A percentile compares a stretch with the other conserved stretches of the same genome.
Evolutionary conservation across 2,329 filamentous ascomycete genomes (phyloP).

Genomic region (Ciborinia camelliae): DNA sequence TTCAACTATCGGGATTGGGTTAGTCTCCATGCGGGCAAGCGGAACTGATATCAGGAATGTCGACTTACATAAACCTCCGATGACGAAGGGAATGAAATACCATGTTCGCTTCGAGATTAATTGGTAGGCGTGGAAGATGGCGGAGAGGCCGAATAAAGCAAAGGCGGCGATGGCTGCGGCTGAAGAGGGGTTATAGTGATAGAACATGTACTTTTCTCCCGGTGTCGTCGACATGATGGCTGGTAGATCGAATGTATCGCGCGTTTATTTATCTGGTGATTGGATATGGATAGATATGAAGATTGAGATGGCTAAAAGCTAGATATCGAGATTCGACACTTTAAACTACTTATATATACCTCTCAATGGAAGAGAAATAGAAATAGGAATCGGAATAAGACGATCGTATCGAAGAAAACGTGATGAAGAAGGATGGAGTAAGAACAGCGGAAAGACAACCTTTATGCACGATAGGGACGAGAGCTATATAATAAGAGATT

Average conservation of each 20-base stretch:
- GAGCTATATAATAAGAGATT: neutral
- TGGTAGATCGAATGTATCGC: neutral
- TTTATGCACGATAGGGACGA: neutral
- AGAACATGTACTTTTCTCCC: constrained; percentile 14
- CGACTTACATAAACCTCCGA: constrained; percentile 29
- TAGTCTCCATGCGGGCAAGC: neutral
- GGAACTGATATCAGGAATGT: neutral
- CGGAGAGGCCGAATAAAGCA: constrained; percentile 20
- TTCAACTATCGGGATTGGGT: constrained; percentile 40
- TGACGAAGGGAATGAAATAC: constrained; percentile 35
- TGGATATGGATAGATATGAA: neutral
- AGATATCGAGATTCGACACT: neutral
- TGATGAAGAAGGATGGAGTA: neutral
- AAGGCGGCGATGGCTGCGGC: constrained; percentile 24
- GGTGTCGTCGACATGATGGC: constrained; percentile 1
- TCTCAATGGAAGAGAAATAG: neutral
- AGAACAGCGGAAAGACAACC: too few relatives aligned
- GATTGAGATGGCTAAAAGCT: neutral
- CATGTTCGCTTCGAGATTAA: constrained; percentile 25
- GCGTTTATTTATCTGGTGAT: neutral
- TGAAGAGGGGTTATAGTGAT: constrained; percentile 26
- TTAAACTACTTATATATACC: neutral
- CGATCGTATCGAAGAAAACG: neutral
- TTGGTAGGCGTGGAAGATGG: constrained; percentile 24
- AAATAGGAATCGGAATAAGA: neutral